Base-by-base conservation (phyloP, 306 rosid species). In the Quillaja saponaria region DNA sequence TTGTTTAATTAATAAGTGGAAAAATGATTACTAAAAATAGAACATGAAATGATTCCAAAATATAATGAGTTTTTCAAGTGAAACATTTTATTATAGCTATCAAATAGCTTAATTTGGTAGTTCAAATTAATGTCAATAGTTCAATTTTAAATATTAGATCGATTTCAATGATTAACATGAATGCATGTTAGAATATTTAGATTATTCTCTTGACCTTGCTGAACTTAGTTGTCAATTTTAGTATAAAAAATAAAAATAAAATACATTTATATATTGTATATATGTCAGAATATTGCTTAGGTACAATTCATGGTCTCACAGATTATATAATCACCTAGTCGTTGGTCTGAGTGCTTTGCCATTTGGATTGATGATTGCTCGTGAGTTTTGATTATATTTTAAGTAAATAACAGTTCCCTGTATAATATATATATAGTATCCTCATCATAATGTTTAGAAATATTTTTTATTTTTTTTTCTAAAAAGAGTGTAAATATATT, bases 281-380 rank as follows among this genome's bases (percentile, higher is more conserved):
- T 39, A 61, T 31, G 42, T 33, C 17, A 13, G 28, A 13, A 20
- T 21, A 49, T 18, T 16, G 34, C 16, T 1, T 3, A 69, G 13
- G 5, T n/a, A 42, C 33, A 58, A 45, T 56, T 47, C 55, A 25
- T 39, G 17, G 50, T 34, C 31, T 25, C 31, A 25, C 4, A 25
- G 3, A 25, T 25, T 25, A n/a, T n/a, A n/a, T n/a, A 20, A 40
- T 61, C 18, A 40, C 33, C 34, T 42, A 47, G 37, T 69, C n/a
- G 76, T 54, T 55, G 50, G 78, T 16, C 4, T 11, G 33, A 47
- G 60, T 58, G 65, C 25, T 38, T 19, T 66, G 52, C 52, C 50
- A 62, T 61, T 44, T 60, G 62, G 72, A n/a, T n/a, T 37, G 69
- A 62, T 66, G 71, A 61, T 61, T 40, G 76, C 63, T 33, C 68